Percentiles rank a stretch among this genome's conserved stretches.
phyloP scores from a whole-genome alignment of 768 basidiomycete species.

The Pleurotus citrinopileatus region DNA sequence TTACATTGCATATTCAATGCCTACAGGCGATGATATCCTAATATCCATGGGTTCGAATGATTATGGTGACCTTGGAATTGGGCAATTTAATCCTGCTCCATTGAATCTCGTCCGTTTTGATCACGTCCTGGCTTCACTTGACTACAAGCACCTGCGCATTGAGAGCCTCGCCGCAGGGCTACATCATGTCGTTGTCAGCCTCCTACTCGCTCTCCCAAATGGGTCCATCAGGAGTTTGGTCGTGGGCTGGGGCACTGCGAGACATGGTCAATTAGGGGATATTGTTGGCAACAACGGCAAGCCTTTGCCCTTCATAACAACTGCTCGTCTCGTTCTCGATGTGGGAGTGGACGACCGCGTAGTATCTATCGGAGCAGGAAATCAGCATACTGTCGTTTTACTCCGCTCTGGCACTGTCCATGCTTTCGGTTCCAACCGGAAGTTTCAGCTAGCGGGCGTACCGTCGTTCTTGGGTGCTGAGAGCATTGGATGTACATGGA shows the following conservation, averaged over 20 bases:
- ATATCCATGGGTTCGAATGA: conserved; percentile 85
- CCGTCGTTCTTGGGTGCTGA: conserved; percentile 20
- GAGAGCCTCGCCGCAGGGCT: conserved; percentile 60
- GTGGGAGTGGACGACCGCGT: conserved; percentile 24
- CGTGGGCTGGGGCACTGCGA: conserved; percentile 81
- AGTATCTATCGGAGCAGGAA: conserved; percentile 35
- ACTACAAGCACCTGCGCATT: conserved; percentile 25
- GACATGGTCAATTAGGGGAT: conserved; percentile 82
- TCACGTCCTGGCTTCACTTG: conserved; percentile 29
- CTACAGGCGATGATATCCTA: conserved; percentile 45
- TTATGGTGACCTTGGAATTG: conserved; percentile 76
- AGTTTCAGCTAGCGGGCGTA: conserved; percentile 56
- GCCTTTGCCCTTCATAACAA: conserved; percentile 25
- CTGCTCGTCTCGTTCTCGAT: conserved; percentile 33
- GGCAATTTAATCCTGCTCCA: conserved; percentile 20
- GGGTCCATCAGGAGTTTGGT: conserved; percentile 23
- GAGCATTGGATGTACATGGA: conserved; percentile 70
- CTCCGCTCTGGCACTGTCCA: conserved; percentile 52
- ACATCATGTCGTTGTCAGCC: conserved; percentile 61
- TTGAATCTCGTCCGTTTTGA: conserved; percentile 43
- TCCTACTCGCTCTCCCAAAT: conserved; percentile 27
- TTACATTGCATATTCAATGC: conserved; percentile 58
- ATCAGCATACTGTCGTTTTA: conserved; percentile 47
- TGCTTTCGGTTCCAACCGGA: conserved; percentile 68
- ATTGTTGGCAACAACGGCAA: conserved; percentile 18